These are phyloP conservation scores for Fusarium musae DNA, from an alignment of 2,329 filamentous ascomycete species.

Conservation along the genomic window DNA sequence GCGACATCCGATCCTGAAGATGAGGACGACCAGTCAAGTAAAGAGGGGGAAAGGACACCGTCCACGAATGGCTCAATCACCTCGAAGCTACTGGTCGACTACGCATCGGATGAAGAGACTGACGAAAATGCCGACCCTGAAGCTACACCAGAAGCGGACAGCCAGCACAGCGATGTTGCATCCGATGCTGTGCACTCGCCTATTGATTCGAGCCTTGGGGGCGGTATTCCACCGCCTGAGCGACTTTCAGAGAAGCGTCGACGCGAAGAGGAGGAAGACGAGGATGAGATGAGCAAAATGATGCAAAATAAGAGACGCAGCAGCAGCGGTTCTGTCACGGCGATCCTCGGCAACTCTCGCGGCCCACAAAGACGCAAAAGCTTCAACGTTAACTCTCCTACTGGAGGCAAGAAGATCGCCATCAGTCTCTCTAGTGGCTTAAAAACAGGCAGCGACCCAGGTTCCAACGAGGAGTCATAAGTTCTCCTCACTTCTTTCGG, in stretches of 20 bases:
- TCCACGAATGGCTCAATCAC: slow-evolving; percentile 71
- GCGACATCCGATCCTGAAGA: slow-evolving; percentile 90
- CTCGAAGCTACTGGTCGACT: slow-evolving; percentile 85
- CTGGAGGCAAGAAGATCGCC: slow-evolving; percentile 64
- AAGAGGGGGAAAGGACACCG: slow-evolving; percentile 49
- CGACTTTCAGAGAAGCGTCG: slow-evolving; percentile 88
- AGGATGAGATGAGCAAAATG: slow-evolving; percentile 89
- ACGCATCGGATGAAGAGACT: slow-evolving; percentile 89
- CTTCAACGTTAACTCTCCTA: slow-evolving; percentile 55
- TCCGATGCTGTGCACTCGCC: slow-evolving; percentile 50
- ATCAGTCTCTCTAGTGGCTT: slow-evolving; percentile 65
- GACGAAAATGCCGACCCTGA: slow-evolving; percentile 68
- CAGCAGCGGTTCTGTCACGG: slow-evolving; percentile 62
- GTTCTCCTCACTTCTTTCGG: slow-evolving; percentile 39
- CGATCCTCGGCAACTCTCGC: slow-evolving; percentile 50
- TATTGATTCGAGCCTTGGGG: slow-evolving; percentile 31
- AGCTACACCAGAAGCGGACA: slow-evolving; percentile 34
- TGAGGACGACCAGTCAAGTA: slow-evolving; percentile 63
- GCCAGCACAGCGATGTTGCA: slow-evolving; percentile 46
- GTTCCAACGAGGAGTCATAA: slow-evolving; percentile 56
- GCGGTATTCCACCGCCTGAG: slow-evolving; percentile 72
- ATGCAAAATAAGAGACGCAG: slow-evolving; percentile 72
- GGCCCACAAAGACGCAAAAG: slow-evolving; percentile 51
- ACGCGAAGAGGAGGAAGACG: slow-evolving; percentile 89
- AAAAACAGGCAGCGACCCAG: slow-evolving; percentile 53